Base-by-base conservation (phyloP, 2,329 filamentous ascomycete genomes). In the Corinectria fuckeliana region DNA sequence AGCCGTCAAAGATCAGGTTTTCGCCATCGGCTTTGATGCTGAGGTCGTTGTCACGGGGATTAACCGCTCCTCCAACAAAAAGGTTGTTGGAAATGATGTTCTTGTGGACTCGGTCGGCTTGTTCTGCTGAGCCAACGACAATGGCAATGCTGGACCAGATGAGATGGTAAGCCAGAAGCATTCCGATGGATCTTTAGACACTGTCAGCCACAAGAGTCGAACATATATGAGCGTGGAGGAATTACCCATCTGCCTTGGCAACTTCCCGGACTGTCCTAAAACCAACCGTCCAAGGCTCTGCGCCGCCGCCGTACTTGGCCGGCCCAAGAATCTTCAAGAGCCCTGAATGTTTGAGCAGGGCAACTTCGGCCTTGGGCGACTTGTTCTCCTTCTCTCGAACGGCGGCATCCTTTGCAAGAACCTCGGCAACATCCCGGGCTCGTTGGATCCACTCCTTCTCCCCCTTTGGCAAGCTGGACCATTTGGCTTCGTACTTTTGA, bases 51-150 rank as follows among this genome's bases (percentile, higher is more conserved):
- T 90, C 86, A 3, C 87, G 82, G 0, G 86, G 87, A 63, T 90
- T 90, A 18, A 90, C 87, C 0, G 88, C 84, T 21, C 84, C 87
- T 7, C 87, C 86, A 13, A 90, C 80, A 61, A 88, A 89, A 72
- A 85, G 87, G 70, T 90, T 89, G 74, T 88, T 88, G 16, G 78
- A 72, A 59, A 87, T 81, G 67, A 90, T 86, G 50, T 82, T 73
- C 61, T 86, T 77, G 57, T 88, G 81, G 1, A 80, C 72, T 16
- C 81, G 81, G 13, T 88, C 85, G 16, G 81, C 81, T 70, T 90
- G 88, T 63, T 87, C 83, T 0, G 82, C 72, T 0, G 78, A 86
- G 2, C 87, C 87, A 9, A 89, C 83, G 0, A 89, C 76, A 58
- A 83, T 84, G 14, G 85, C 85, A 0, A 84, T 88, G 0, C 80